Evolutionary conservation across 305 asterid genomes (phyloP).

Genomic region (Solanum aculeatissimum): DNA sequence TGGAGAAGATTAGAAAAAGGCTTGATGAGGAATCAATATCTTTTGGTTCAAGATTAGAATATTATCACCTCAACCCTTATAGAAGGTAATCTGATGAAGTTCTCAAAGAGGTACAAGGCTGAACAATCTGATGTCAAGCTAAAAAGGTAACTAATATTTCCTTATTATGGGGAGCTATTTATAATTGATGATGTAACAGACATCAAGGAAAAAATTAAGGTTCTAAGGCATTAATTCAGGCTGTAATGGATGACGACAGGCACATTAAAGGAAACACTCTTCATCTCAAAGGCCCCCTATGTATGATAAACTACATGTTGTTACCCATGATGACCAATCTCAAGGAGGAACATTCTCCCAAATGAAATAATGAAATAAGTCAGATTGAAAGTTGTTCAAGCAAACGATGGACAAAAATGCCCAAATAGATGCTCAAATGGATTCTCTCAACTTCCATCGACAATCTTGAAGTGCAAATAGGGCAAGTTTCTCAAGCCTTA

Average conservation of each 20-base stretch:
- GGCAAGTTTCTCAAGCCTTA: background rate
- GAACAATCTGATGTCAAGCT: background rate
- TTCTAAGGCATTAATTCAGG: background rate
- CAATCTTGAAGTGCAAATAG: background rate
- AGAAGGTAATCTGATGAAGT: conserved; percentile 28
- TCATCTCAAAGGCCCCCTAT: background rate
- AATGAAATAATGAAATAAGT: background rate
- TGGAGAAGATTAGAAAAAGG: conserved; percentile 87
- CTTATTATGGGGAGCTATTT: background rate
- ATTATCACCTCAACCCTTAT: conserved; percentile 68
- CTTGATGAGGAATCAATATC: conserved; percentile 75
- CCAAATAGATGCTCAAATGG: background rate
- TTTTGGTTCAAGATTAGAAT: conserved; percentile 63
- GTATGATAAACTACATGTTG: background rate
- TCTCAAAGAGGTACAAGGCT: background rate
- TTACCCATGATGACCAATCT: background rate
- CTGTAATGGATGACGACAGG: background rate
- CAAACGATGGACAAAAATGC: background rate
- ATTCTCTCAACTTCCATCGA: background rate
- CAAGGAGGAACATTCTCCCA: background rate
- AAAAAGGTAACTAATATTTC: background rate
- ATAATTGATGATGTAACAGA: background rate
- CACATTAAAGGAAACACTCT: background rate
- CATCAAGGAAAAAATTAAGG: background rate
- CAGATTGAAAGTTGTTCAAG: background rate